Percentiles rank a stretch among this genome's conserved stretches.
Conservation (phyloP, 306 rosid genomes). For the Cyclanthera cordifolia region DNA sequence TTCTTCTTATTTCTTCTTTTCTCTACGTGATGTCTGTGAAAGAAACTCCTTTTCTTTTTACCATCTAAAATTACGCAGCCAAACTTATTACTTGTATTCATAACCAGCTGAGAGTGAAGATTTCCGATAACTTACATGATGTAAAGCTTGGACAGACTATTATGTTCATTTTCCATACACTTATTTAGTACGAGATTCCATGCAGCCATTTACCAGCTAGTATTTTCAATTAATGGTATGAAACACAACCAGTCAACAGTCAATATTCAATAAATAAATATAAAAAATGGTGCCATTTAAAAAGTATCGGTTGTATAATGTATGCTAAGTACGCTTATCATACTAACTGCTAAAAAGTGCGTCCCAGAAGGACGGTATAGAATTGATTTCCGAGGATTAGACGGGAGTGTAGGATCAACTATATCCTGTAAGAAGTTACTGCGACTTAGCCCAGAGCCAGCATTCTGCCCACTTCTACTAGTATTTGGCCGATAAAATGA, state of each 20-base stretch:
- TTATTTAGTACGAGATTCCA: not conserved
- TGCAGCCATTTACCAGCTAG: not conserved
- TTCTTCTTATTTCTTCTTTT: too few relatives aligned
- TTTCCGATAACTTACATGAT: not conserved
- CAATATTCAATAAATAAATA: not conserved
- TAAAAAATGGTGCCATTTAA: not conserved
- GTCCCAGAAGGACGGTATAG: constrained; percentile 72
- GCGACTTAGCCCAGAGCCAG: constrained; percentile 46
- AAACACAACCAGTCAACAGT: not conserved
- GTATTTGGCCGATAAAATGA: constrained; percentile 54
- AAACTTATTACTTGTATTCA: not conserved
- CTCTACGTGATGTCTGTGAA: not conserved
- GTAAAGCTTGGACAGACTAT: not conserved
- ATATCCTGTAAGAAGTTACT: constrained; percentile 64
- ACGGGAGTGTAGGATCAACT: constrained; percentile 79
- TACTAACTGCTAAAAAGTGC: constrained; percentile 85
- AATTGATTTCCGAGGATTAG: constrained; percentile 81
- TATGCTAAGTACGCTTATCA: not conserved
- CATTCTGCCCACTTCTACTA: constrained; percentile 54
- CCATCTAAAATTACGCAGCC: not conserved
- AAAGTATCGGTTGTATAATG: not conserved
- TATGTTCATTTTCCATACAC: not conserved
- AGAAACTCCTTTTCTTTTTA: not conserved
- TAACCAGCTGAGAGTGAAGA: not conserved
- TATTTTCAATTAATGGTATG: not conserved